Evolutionary conservation across 2,329 filamentous ascomycete species (phyloP), one percentile per base, ranked within the genome.

Genomic region (Berkeleyomyces basicola): DNA sequence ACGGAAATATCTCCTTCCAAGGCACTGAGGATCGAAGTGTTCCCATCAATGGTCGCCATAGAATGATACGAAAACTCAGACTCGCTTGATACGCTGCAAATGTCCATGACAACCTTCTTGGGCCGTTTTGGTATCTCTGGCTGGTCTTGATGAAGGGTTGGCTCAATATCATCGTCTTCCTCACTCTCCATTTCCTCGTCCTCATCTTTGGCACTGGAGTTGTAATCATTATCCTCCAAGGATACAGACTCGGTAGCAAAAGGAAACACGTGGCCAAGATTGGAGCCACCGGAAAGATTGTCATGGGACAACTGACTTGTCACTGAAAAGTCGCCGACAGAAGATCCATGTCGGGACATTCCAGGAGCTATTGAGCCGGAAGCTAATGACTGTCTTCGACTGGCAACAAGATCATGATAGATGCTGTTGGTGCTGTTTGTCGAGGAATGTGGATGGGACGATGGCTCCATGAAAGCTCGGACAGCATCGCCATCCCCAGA

Each of bases 71-170:
- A 97, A 59, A 87, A 82, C 43, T 86, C 87, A 0, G 92, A 97
- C 47, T 86, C 87, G 67, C 85, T 90, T 5, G 92, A 96, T 71
- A 95, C 80, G 68, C 92, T 96, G 67, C 90, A 79, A 14, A 87
- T 87, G 70, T 96, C 90, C 87, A 96, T 87, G 0, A 90, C 88
- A 0, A 97, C 92, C 67, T 81, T 89, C 72, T 93, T 95, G 43
- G 81, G 74, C 67, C 80, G 82, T 64, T 82, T 82, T 1, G 73
- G 69, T 7, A 68, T 65, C 2, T 71, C 68, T 62, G 67, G 55
- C 23, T 47, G 37, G 36, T 60, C 23, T 33, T 64, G 47, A 9
- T 55, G 39, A 65, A 65, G 60, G 2, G 51, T 39, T 33, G 61
- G 60, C 40, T 59, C 62, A 14, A 42, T 16, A 1, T 70, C 66